phyloP scores from a whole-genome alignment of 768 basidiomycete genomes.

The Collybiopsis confluens region DNA sequence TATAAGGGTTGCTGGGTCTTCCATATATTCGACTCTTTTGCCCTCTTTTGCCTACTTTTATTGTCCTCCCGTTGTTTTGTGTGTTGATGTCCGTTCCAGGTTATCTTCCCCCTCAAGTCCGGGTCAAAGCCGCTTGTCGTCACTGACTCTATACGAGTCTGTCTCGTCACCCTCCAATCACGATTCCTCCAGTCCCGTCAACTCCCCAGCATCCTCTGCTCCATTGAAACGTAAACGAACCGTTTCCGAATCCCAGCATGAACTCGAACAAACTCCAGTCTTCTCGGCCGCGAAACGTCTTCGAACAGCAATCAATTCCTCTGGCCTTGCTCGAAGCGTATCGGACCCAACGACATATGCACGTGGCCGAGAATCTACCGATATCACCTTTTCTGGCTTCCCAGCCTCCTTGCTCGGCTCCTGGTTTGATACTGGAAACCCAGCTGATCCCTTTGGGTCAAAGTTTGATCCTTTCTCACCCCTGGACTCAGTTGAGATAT shows the following conservation, averaged over 20 bases:
- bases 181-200: background rate
- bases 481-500: background rate
- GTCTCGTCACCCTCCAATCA: background rate
- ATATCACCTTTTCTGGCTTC: background rate
- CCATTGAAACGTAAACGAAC: constrained; percentile 1
- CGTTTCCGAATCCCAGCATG: background rate
- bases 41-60: too few relatives aligned
- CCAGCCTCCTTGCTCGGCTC: background rate
- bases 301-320: background rate
- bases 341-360: constrained; percentile 5
- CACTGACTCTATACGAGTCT: too few relatives aligned
- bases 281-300: background rate
- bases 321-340: background rate
- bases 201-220: background rate
- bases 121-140: too few relatives aligned
- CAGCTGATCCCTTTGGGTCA: background rate
- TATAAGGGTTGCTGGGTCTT: too few relatives aligned
- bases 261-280: background rate
- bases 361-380: background rate
- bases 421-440: background rate
- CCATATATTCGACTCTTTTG: too few relatives aligned
- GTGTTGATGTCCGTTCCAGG: too few relatives aligned
- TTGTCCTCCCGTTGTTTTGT: too few relatives aligned
- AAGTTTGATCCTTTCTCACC: background rate
- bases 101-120: too few relatives aligned